Percentiles rank a stretch among this genome's conserved stretches.
Conservation (phyloP, 225 moss, liverwort and hornwort species). For the Takakia lepidozioides region DNA sequence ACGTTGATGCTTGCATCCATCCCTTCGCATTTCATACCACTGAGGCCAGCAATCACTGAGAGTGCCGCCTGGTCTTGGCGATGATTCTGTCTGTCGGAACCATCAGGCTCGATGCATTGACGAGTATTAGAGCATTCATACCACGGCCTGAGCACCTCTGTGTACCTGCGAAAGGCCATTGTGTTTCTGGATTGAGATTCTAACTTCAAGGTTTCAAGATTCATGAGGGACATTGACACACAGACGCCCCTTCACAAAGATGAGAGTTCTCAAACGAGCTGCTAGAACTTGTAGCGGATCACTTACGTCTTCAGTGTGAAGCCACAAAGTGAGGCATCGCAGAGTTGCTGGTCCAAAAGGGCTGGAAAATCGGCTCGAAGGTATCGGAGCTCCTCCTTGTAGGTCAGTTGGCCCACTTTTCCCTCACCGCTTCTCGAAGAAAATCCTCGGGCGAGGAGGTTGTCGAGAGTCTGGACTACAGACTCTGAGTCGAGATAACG, state of each 20-base stretch:
- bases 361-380: slow-evolving; percentile 18
- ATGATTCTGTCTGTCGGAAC: slow-evolving; percentile 58
- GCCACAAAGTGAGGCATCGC: slow-evolving; percentile 64
- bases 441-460: slow-evolving; percentile 36
- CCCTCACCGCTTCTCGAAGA: slow-evolving; percentile 41
- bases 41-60: slow-evolving; percentile 34
- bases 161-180: slow-evolving; percentile 22
- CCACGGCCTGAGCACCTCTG: slow-evolving; percentile 49
- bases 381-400: slow-evolving; percentile 36
- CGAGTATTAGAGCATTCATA: slow-evolving; percentile 59
- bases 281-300: no score
- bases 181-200: neutral
- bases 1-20: slow-evolving; percentile 5
- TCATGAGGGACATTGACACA: no score
- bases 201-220: neutral
- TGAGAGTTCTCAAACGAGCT: no score
- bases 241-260: no score
- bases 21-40: slow-evolving; percentile 23
- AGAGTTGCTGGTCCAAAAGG: slow-evolving; percentile 28
- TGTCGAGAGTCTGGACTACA: slow-evolving; percentile 28
- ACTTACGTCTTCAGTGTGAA: slow-evolving; percentile 46
- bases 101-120: slow-evolving; percentile 69
- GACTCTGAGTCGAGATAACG: slow-evolving; percentile 29
- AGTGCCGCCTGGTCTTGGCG: slow-evolving; percentile 65
- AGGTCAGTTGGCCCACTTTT: slow-evolving; percentile 29